Evolutionary conservation across 495 filamentous ascomycete genomes (phyloP).

Genomic region (Talaromyces wortmannii): DNA sequence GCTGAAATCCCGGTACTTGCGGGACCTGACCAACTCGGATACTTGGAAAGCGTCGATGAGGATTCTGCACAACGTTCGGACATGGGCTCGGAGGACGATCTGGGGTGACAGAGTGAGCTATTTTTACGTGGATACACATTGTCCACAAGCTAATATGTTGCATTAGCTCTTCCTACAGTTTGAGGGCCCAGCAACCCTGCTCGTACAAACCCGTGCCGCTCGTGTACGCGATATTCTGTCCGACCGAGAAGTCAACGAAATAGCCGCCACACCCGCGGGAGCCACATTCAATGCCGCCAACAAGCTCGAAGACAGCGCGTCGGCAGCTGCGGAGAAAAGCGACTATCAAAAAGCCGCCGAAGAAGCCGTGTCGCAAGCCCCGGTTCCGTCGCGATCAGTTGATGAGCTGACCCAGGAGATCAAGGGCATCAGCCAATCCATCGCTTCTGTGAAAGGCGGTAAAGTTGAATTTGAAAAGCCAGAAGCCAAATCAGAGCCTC

Average conservation of each 20-base stretch:
- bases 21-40: constrained; percentile 56
- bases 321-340: constrained; percentile 2
- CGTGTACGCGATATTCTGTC: constrained; percentile 70
- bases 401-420: constrained; percentile 27
- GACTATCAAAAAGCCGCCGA: constrained; percentile 13
- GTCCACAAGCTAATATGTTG: neutral
- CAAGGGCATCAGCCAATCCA: constrained; percentile 28
- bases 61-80: constrained; percentile 58
- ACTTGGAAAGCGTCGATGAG: constrained; percentile 61
- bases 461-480: constrained; percentile 61
- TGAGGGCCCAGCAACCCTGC: constrained; percentile 72
- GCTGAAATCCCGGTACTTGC: constrained; percentile 62
- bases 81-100: constrained; percentile 70
- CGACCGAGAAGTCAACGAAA: constrained; percentile 72
- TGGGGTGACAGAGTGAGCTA: constrained; percentile 77
- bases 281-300: constrained; percentile 51
- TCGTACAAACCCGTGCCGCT: constrained; percentile 77
- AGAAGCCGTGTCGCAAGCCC: constrained; percentile 12
- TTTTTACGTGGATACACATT: neutral
- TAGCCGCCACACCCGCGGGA: constrained; percentile 57
- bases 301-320: constrained; percentile 18
- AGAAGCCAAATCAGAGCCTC: neutral
- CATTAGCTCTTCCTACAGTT: constrained; percentile 78
- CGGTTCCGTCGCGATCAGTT: constrained; percentile 23
- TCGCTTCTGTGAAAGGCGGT: constrained; percentile 60